Evolutionary conservation across 2,329 filamentous ascomycete species (phyloP), one percentile per base, ranked within the genome.

Genomic region (Verticillium zaregamsianum): DNA sequence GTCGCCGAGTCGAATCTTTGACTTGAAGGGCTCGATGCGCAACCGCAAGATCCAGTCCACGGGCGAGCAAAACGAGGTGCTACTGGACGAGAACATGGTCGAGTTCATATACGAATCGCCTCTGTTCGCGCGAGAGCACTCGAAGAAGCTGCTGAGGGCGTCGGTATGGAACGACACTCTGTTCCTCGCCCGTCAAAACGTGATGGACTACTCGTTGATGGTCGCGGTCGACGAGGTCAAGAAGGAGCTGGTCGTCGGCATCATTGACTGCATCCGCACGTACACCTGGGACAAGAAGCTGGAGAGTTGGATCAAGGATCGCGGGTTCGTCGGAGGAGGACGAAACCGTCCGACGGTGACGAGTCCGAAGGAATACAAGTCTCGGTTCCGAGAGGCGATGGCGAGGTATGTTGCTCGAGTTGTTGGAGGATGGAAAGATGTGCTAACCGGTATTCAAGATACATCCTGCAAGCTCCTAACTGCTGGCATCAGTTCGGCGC

Each of bases 251-350:
- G 92, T 98, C 15, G 93, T 99, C 2, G 95, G 95, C 5, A 98
- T 99, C 70, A 98, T 99, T 66, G 94, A 99, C 74, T 98, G 95
- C 74, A 98, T 99, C 67, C 88, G 95, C 61, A 99, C 95, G 0
- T 99, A 98, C 73, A 99, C 95, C 0, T 99, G 95, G 93, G 95
- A 99, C 80, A 99, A 99, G 82, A 97, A 97, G 73, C 85, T 99
- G n/a, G 95, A 99, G 79, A 95, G 90, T 60, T 99, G 95, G 95
- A 97, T 99, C 83, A 99, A 99, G 76, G 93, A 98, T 72, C 90
- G 94, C 45, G 95, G 91, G 0, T 92, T 93, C 69, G 90, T 86
- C 0, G 87, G 88, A 6, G 87, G 89, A 62, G 88, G 89, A 33
- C 87, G 90, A 62, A 91, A 96, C 70, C 86, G 92, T 64, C 96